Evolutionary conservation across 257 asterid genomes (phyloP), one percentile per base, ranked within the genome.

Genomic region (Capsicum baccatum): DNA sequence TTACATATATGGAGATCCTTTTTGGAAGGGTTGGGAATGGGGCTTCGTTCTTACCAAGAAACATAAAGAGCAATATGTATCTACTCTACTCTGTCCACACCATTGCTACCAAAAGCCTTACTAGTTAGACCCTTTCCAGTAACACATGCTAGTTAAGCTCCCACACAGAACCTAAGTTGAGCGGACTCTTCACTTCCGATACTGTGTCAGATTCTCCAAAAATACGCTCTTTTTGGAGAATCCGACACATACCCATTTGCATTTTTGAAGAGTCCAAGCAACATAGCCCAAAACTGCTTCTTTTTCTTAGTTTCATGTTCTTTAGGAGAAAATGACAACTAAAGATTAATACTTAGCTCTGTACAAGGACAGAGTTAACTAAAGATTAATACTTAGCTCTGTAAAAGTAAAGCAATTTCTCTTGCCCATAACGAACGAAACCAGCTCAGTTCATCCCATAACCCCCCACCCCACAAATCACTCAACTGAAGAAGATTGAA

Each of bases 61-160:
- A 16, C 79, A 69, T 2, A 39, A 39, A 16, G 2, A 69, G 39
- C 8, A 67, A 8, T 42, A 69, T 42, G 56, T 9, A 69, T 39
- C 55, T 42, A 42, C 79, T 39, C 55, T 42, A 42, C 79, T 39
- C 3, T 39, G 55, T 42, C 55, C 33, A 69, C 33, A 54, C 42
- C 15, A 69, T 42, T 69, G 35, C 33, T 68, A 68, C 26, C 78
- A 68, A 68, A 68, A 52, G 2, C 15, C 33, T 52, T 68, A 15
- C 59, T 56, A 14, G 62, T 19, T 14, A 56, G 62, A 56, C n/a
- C 79, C 35, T 69, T 69, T 33, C 79, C 79, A 69, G 15, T 69
- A 37, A 69, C 35, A 55, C 8, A 69, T 69, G 8, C 62, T 4
- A 56, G 62, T 2, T 56, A 56, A 16, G 14, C 79, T 39, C 35